These are phyloP conservation scores for Athelia sp. DNA, from an alignment of 1,284 basidiomycete species.

Conservation along the genomic window DNA sequence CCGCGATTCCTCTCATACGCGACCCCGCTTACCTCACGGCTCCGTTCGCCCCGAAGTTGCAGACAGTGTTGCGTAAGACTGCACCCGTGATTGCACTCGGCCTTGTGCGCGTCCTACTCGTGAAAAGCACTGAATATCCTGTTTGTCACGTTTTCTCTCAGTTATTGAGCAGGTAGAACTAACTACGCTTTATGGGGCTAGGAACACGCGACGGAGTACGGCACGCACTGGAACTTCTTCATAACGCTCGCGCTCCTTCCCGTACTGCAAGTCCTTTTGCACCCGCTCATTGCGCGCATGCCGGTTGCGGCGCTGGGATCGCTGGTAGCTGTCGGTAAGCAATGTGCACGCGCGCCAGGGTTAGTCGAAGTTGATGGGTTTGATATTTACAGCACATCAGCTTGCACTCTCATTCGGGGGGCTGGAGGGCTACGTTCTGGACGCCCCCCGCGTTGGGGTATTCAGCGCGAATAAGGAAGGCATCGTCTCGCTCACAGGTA, in stretches of 20 bases:
- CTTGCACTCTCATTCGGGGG: slow-evolving; percentile 48
- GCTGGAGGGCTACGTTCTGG: slow-evolving; percentile 62
- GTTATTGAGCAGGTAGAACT: not conserved
- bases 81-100: slow-evolving; percentile 76
- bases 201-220: slow-evolving; percentile 97
- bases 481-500: slow-evolving; percentile 74
- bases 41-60: slow-evolving; percentile 47
- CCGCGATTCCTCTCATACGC: slow-evolving; percentile 72
- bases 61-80: slow-evolving; percentile 47
- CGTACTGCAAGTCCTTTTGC: slow-evolving; percentile 64
- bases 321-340: slow-evolving; percentile 56
- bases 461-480: slow-evolving; percentile 93
- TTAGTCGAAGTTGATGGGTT: too few species aligned
- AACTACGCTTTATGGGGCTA: slow-evolving; percentile 24
- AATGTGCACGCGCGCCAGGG: too few species aligned
- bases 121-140: slow-evolving; percentile 94
- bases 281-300: slow-evolving; percentile 53
- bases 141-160: slow-evolving; percentile 41
- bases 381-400: slow-evolving; percentile 69
- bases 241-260: slow-evolving; percentile 86
- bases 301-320: slow-evolving; percentile 67
- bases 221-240: slow-evolving; percentile 99
- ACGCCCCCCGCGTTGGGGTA: slow-evolving; percentile 55
- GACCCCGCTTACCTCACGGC: slow-evolving; percentile 47
- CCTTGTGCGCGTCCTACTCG: slow-evolving; percentile 73